Evolutionary conservation across 192 early-diverging fungal species (phyloP), one percentile per base, ranked within the genome.

Genomic region (Haplosporangium gracile): DNA sequence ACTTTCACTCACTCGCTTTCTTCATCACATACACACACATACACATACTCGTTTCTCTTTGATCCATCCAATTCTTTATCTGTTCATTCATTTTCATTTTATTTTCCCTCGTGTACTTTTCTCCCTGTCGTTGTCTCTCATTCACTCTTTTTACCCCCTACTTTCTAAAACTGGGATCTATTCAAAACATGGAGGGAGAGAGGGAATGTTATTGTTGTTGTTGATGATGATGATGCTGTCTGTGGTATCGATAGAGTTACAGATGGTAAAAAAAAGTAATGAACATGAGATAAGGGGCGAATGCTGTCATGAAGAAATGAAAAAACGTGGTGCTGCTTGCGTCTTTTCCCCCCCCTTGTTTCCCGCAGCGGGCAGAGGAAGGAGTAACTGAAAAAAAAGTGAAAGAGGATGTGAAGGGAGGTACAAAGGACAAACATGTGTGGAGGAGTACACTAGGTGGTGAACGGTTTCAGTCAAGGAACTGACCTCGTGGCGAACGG

Each of bases 401-500:
- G 43, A 73, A 73, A 34, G 47, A 32, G n/a, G 47, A 32, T 11
- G 29, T 11, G 32, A n/a, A 74, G 43, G 15, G 74, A 36, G 74
- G 39, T 49, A 74, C 73, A 57, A 29, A 75, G 51, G 26, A 32
- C 60, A 65, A 65, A 65, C 60, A 32, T 65, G 60, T 65, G 60
- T 63, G 60, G 24, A 57, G 40, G 70, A 42, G 70, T 6, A 2
- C 39, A 2, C 24, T 40, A 4, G 32, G 49, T 51, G 49, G 26
- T 70, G 68, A 9, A 24, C 29, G 57, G 57, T 15, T 65, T 32
- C 29, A 65, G 11, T 65, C 29, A 65, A 32, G 26, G 26, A 11
- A 3, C 13, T 68, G 39, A 68, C n/a, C 60, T 68, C n/a, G 65
- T 32, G 42, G 55, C n/a, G 29, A 43, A 34, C 40, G 24, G 13